These are phyloP conservation scores for Kurtzmaniella natalensis DNA, from an alignment of 1,139 yeast species.

Conservation along the genomic window DNA sequence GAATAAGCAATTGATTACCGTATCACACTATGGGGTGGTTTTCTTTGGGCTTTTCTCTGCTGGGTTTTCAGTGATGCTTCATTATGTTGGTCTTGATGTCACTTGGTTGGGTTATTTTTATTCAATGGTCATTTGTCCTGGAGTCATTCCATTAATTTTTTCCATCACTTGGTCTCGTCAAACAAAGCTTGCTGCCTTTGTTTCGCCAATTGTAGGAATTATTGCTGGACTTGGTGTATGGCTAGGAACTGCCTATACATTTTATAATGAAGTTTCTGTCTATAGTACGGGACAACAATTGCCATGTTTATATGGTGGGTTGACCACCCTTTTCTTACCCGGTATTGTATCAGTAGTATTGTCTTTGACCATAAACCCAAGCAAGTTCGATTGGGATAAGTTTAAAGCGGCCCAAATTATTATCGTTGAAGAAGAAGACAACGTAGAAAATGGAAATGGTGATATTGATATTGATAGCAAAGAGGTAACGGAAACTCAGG, in stretches of 20 bases:
- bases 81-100: slow-evolving; percentile 27
- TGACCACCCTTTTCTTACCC: slow-evolving; percentile 29
- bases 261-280: slow-evolving; percentile 21
- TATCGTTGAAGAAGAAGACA: slow-evolving; percentile 12
- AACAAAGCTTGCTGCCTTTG: slow-evolving; percentile 22
- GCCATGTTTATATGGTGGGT: slow-evolving; percentile 29
- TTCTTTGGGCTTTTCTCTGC: slow-evolving; percentile 27
- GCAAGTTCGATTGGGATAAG: slow-evolving; percentile 28
- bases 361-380: slow-evolving; percentile 22
- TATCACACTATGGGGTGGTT: slow-evolving; percentile 25
- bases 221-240: slow-evolving; percentile 21
- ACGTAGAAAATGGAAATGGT: neutral
- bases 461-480: neutral
- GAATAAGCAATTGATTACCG: slow-evolving; percentile 22
- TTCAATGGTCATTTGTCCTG: slow-evolving; percentile 34
- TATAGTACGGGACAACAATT: slow-evolving; percentile 24
- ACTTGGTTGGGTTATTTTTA: slow-evolving; percentile 34
- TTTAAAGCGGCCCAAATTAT: slow-evolving; percentile 20
- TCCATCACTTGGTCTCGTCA: slow-evolving; percentile 32
- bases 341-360: slow-evolving; percentile 23
- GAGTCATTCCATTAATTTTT: slow-evolving; percentile 29
- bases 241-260: slow-evolving; percentile 22
- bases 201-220: slow-evolving; percentile 23
- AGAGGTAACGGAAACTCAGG: neutral
- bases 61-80: slow-evolving; percentile 27